Evolutionary conservation across 2,329 filamentous ascomycete genomes (phyloP), one percentile per base, ranked within the genome.

Genomic region (Purpureocillium takamizusanense): DNA sequence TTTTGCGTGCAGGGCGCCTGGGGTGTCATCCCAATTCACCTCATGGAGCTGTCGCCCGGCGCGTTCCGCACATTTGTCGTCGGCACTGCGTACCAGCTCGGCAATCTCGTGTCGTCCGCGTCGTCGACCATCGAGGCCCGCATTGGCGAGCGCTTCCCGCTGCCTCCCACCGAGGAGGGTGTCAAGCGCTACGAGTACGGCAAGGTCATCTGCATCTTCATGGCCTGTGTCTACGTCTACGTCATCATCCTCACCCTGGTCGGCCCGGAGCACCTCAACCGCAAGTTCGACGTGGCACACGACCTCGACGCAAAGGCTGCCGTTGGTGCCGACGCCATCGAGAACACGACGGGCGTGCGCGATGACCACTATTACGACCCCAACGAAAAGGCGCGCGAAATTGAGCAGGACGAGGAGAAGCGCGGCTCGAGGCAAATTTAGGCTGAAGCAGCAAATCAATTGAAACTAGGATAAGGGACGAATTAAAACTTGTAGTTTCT

Each of bases 121-220:
- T 82, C 77, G 33, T 82, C 78, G 0, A 88, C 83, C 9, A 89
- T 89, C 49, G 82, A 90, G 57, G 73, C 82, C 1, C 82, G 76
- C 1, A 78, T 88, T 29, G 84, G 84, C 28, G 81, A 88, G 59
- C 65, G 68, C 1, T 92, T 86, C 56, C 85, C 85, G 0, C 69
- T 94, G 3, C 68, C 78, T 0, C 64, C 74, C 0, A 72, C 70
- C 1, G 56, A 69, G 14, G 55, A 60, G 1, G 69, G 64, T 1
- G 57, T 62, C 25, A 57, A 61, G 34, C 67, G 82, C 3, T 86
- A 82, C 57, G 65, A 86, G 42, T 94, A 94, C 49, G 86, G 86
- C 30, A 81, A 81, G 49, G 86, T 94, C 9, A 90, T 94, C 46
- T 86, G 81, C 54, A 92, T 94, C 53, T 94, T 95, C 62, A 88